A percentile compares a stretch with the other conserved stretches of the same genome.
These are phyloP conservation scores for Phallus indusiatus DNA, from an alignment of 768 basidiomycete genomes.

Conservation along the genomic window DNA sequence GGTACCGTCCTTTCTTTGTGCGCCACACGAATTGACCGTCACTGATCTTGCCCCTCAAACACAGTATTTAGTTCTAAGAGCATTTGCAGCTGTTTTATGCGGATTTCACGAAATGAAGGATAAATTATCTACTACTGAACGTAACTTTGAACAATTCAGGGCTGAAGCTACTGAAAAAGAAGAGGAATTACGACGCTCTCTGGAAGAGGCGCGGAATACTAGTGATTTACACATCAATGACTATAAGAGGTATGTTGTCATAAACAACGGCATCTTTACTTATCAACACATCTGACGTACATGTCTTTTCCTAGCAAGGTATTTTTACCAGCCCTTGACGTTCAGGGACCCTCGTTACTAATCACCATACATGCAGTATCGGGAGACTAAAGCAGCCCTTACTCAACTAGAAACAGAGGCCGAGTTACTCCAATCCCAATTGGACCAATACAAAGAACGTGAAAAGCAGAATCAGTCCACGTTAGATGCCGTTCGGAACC, in stretches of 20 bases:
- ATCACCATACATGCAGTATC: not conserved
- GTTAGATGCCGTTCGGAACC: not conserved
- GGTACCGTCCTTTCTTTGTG: not conserved
- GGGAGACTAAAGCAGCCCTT: not conserved
- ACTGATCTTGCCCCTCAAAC: not conserved
- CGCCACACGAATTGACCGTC: not conserved
- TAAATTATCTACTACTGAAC: not conserved
- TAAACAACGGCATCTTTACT: too few species aligned
- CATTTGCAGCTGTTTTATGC: constrained; percentile 8
- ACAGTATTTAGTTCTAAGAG: constrained; percentile 6
- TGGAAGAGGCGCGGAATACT: constrained; percentile 5
- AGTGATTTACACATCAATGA: not conserved
- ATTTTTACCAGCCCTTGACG: not conserved
- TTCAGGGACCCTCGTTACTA: not conserved
- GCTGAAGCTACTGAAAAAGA: not conserved
- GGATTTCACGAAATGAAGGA: constrained; percentile 9
- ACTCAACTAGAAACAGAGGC: not conserved
- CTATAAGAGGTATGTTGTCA: constrained; percentile 3
- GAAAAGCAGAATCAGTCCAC: not conserved
- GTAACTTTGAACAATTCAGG: not conserved
- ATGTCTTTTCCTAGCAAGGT: not conserved
- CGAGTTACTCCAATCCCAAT: not conserved
- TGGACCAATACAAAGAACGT: not conserved
- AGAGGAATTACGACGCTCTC: not conserved
- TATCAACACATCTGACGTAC: too few species aligned